Evolutionary conservation across 164 flowering plant species (phyloP), one percentile per base, ranked within the genome.

Genomic region (Tetrastigma voinierianum): DNA sequence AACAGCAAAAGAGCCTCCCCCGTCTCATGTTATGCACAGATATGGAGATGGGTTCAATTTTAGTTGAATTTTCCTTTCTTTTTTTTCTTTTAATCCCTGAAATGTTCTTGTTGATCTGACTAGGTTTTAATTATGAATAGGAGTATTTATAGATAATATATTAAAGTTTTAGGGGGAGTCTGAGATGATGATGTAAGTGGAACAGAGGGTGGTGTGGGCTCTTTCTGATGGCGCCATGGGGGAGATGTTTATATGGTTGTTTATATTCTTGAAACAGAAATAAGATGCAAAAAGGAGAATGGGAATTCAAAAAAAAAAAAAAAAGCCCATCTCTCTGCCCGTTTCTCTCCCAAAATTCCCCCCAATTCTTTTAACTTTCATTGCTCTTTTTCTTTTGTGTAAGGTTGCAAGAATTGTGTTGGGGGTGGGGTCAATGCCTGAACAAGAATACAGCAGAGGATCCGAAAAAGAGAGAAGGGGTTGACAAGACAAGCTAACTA

Each of bases 211-310:
- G 54, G 60, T 19, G 43, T n/a, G 43, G 62, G n/a, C n/a, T n/a
- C 64, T 24, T 51, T 32, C 25, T 51, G 49, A 60, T 69, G 64
- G n/a, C n/a, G n/a, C n/a, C n/a, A n/a, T n/a, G n/a, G n/a, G 40
- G 40, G 44, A 19, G 43, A 72, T 73, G 77, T 79, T 71, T 68
- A 79, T 76, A 79, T 64, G 53, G 40, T n/a, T 79, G 80, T 76
- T 76, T 64, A 73, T 74, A 76, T 65, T 44, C 70, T 70, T 57
- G n/a, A 59, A 66, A 47, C 20, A 54, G 60, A 53, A 65, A 64
- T 44, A 72, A n/a, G 25, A 64, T 45, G n/a, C n/a, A n/a, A 44
- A 46, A 49, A 8, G 51, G 19, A 40, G 18, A n/a, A 49, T 25
- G 12, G n/a, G 60, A 49, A 54, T 23, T 21, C 0, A 14, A 61